phyloP scores from a whole-genome alignment of 2,329 filamentous ascomycete genomes.

The Nemania sp. region DNA sequence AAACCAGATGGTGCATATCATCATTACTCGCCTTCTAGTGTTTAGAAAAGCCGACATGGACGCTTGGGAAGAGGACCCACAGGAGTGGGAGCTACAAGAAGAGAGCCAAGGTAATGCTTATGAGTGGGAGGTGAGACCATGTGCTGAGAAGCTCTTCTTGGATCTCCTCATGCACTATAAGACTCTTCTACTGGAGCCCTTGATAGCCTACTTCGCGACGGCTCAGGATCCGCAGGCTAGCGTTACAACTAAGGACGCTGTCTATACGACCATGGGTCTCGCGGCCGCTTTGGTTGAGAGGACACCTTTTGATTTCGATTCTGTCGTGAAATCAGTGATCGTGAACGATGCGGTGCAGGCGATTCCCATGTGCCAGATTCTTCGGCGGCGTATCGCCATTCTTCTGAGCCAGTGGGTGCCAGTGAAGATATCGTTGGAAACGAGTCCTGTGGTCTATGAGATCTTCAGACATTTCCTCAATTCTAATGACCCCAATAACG shows the following conservation, averaged over 20 bases:
- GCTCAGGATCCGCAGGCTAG: constrained; percentile 75
- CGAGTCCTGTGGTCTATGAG: constrained; percentile 81
- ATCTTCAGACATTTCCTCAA: constrained; percentile 90
- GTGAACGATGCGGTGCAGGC: constrained; percentile 79
- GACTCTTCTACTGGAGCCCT: constrained; percentile 78
- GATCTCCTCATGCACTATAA: constrained; percentile 93
- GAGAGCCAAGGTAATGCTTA: constrained; percentile 86
- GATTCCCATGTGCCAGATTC: constrained; percentile 76
- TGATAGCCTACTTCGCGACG: constrained; percentile 84
- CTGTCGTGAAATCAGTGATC: constrained; percentile 79
- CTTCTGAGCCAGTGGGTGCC: constrained; percentile 90
- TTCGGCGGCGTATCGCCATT: constrained; percentile 89
- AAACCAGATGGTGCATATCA: constrained; percentile 81
- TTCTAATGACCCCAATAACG: constrained; percentile 81
- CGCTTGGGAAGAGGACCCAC: constrained; percentile 93
- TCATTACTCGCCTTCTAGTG: constrained; percentile 89
- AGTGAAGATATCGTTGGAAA: constrained; percentile 76
- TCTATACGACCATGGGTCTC: constrained; percentile 93
- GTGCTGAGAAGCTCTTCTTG: constrained; percentile 92
- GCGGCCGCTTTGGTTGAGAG: constrained; percentile 81
- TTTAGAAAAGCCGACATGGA: constrained; percentile 87
- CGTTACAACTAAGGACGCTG: constrained; percentile 88
- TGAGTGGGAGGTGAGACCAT: constrained; percentile 92
- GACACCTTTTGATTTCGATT: constrained; percentile 85
- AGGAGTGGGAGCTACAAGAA: constrained; percentile 94